Base-by-base conservation (phyloP, 169 alveolate species). In the Plasmodium gallinaceum region DNA sequence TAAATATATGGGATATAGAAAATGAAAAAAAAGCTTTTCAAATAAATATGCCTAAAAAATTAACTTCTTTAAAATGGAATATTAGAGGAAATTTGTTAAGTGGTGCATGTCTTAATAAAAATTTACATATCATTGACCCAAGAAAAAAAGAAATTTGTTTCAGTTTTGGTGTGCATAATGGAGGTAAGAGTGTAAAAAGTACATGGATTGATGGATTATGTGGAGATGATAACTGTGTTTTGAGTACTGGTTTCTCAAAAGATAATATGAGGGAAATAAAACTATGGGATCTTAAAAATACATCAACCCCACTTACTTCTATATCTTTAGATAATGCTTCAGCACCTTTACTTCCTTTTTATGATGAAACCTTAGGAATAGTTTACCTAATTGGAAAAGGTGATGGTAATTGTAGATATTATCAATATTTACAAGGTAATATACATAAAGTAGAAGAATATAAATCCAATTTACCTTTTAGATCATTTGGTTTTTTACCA, bases 231-330 rank as follows among this genome's bases (percentile, higher is more conserved):
- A 92, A 92, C 37, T 85, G 74, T 65, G 32, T 94, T 42, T 89
- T 91, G 12, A 94, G 95, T 60, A 94, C 95, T 9, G 96, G 96
- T 16, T 94, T 88, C 61, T 92, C 93, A n/a, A 90, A 92, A 46
- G 92, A 94, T 91, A 78, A 94, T 73, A 86, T 92, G 39, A 76
- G 96, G 62, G 95, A 94, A 80, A 76, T 94, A 37, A 88, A 93
- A 62, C 68, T 94, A 26, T 94, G 96, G 96, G 95, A 92, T 76
- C 58, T 83, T 37, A 91, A 93, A 45, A 94, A 90, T 74, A 90
- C 93, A 16, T 60, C 69, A 0, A 16, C 69, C 8, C 93, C 92
- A 52, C 43, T 94, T 42, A 52, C 69, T 0, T 87, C 92, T 16
- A 92, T 90, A 39, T 93, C 91, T 8, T 61, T 94, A 24, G 96